These are phyloP conservation scores for Phytophthora hybrid DNA, from an alignment of 352 stramenopile genomes.

Conservation along the genomic window DNA sequence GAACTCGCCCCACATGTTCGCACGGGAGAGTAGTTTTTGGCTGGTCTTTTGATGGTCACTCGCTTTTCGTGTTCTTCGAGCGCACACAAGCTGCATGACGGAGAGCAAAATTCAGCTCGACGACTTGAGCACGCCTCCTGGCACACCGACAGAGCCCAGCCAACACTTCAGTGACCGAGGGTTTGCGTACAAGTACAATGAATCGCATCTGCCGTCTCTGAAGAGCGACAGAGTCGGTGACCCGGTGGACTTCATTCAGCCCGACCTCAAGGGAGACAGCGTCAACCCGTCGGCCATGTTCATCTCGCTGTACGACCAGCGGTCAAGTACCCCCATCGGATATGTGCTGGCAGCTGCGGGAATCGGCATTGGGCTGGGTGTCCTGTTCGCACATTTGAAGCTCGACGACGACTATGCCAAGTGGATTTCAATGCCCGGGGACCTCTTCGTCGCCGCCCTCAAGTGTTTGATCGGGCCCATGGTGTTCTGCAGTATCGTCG, in stretches of 20 bases:
- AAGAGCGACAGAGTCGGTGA: slow-evolving; percentile 29
- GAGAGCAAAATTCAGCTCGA: slow-evolving; percentile 26
- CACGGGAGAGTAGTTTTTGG: slow-evolving; percentile 25
- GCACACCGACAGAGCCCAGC: slow-evolving; percentile 27
- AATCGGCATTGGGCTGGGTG: slow-evolving; percentile 54
- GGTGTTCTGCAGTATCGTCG: slow-evolving; percentile 73
- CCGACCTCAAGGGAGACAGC: slow-evolving; percentile 22
- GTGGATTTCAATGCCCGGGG: slow-evolving; percentile 67
- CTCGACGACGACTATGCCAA: slow-evolving; percentile 37
- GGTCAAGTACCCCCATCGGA: slow-evolving; percentile 43
- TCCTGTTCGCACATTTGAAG: slow-evolving; percentile 49
- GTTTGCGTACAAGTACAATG: slow-evolving; percentile 30
- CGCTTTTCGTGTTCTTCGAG: slow-evolving; percentile 20
- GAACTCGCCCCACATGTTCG: slow-evolving; percentile 18
- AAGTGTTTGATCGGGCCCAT: slow-evolving; percentile 74
- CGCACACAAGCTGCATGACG: slow-evolving; percentile 1
- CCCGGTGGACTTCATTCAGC: not conserved
- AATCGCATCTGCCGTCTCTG: slow-evolving; percentile 33
- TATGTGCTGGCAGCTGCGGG: slow-evolving; percentile 49
- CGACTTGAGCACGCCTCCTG: slow-evolving; percentile 38
- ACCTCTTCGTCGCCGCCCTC: slow-evolving; percentile 69
- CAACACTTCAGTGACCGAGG: slow-evolving; percentile 21
- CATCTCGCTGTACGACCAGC: slow-evolving; percentile 54
- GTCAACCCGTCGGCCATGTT: slow-evolving; percentile 48
- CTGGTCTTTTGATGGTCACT: not conserved